phyloP scores from a whole-genome alignment of 1,284 basidiomycete genomes.

The Peniophora sp. region DNA sequence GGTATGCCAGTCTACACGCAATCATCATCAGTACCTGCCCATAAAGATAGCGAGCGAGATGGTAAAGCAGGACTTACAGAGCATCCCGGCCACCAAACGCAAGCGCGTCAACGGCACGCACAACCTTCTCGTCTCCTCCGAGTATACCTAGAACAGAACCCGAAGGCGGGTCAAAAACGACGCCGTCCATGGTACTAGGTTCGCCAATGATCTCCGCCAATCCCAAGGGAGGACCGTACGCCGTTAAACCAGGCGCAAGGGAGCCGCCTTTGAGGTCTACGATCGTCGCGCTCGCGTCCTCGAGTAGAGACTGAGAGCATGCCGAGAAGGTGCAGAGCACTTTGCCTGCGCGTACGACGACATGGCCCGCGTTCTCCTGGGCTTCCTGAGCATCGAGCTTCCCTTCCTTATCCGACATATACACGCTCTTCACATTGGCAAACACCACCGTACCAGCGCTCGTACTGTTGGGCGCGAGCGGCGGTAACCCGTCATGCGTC shows the following conservation, averaged over 20 bases:
- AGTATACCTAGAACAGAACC: conserved; percentile 20
- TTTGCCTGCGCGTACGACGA: conserved; percentile 22
- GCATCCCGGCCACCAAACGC: conserved; percentile 43
- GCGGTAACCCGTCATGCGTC: conserved; percentile 62
- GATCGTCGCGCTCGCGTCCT: conserved; percentile 9
- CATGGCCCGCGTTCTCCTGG: conserved; percentile 3
- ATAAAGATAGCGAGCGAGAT: too few relatives aligned
- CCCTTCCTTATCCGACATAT: conserved; percentile 1
- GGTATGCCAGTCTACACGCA: conserved; percentile 46
- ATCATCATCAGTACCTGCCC: too few relatives aligned
- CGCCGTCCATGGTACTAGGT: conserved; percentile 59
- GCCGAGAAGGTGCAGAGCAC: conserved; percentile 21
- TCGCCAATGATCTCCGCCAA: conserved; percentile 57
- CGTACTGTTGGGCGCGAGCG: conserved; percentile 34
- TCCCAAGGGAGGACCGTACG: conserved; percentile 52
- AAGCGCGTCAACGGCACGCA: conserved; percentile 44
- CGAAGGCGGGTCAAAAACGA: conserved; percentile 23
- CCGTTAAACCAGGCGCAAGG: conserved; percentile 46
- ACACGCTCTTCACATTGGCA: conserved; percentile 37
- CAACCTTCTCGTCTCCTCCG: conserved; percentile 30
- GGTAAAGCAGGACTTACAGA: conserved; percentile 33
- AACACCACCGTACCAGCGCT: conserved; percentile 41
- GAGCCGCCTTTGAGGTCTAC: conserved; percentile 33
- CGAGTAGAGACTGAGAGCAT: conserved; percentile 9
- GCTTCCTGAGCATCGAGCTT: background rate